These are phyloP conservation scores for Hypoxylon sp. DNA, from an alignment of 2,329 filamentous ascomycete genomes.

Conservation along the genomic window DNA sequence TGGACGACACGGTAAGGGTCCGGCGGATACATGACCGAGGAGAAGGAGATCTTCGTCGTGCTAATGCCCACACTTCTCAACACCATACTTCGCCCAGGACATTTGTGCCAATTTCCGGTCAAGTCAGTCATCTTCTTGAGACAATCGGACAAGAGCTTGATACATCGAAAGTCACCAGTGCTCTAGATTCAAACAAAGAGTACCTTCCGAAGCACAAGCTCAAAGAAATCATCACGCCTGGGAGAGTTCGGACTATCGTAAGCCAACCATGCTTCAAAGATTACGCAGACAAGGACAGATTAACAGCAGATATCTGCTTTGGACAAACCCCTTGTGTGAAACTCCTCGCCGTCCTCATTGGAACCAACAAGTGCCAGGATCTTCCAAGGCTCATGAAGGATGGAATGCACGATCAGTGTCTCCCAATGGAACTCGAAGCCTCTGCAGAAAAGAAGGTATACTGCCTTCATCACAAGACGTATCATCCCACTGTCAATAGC, in stretches of 20 bases:
- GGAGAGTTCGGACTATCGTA: conserved; percentile 27
- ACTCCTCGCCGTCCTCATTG: conserved; percentile 33
- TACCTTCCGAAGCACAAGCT: conserved; percentile 29
- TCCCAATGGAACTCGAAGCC: conserved; percentile 25
- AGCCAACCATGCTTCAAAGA: conserved; percentile 2
- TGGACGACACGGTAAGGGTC: conserved; percentile 26
- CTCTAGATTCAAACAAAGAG: conserved; percentile 13
- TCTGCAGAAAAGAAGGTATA: not conserved
- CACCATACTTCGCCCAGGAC: not conserved
- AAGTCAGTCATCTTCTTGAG: not conserved
- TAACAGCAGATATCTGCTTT: conserved; percentile 24
- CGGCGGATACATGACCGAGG: conserved; percentile 21
- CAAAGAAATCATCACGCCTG: conserved; percentile 16
- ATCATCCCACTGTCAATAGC: conserved; percentile 12
- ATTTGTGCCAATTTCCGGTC: not conserved
- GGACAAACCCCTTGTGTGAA: conserved; percentile 18
- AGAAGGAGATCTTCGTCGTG: not conserved
- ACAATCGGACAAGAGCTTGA: conserved; percentile 25
- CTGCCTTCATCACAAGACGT: conserved; percentile 18
- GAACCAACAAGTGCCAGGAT: not conserved
- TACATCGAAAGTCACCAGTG: not conserved
- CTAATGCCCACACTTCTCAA: not conserved
- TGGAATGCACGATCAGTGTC: conserved; percentile 34
- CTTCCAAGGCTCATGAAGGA: conserved; percentile 29
- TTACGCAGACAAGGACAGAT: conserved; percentile 17